A percentile compares a stretch with the other conserved stretches of the same genome.
phyloP scores from a whole-genome alignment of 202 grass and related monocot species.

The Carex arenaria region DNA sequence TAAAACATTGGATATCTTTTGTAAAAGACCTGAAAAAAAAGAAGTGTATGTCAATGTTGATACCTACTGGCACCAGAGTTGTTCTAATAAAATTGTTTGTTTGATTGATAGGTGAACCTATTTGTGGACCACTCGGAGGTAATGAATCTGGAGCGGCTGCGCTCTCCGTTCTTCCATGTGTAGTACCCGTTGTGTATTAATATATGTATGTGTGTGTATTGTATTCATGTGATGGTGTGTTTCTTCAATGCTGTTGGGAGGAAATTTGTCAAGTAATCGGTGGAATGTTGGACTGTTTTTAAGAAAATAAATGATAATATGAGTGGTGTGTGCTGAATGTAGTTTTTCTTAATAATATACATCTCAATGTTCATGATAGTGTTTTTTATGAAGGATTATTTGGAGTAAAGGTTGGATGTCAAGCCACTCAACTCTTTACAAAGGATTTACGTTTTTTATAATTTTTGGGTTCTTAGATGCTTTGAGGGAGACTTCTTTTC shows the following conservation, averaged over 20 bases:
- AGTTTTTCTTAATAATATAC: too few relatives aligned
- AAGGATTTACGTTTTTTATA: too few relatives aligned
- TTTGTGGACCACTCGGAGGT: slow-evolving; percentile 71
- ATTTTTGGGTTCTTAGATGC: too few relatives aligned
- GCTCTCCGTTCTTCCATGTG: slow-evolving; percentile 56
- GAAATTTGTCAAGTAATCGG: background rate
- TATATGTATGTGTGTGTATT: background rate
- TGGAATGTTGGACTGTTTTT: background rate
- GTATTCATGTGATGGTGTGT: background rate
- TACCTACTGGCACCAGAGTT: background rate
- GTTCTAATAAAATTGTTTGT: background rate
- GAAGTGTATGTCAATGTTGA: background rate
- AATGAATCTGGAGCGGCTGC: slow-evolving; percentile 76
- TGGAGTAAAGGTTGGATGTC: too few relatives aligned
- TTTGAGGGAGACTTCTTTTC: too few relatives aligned
- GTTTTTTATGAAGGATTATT: too few relatives aligned
- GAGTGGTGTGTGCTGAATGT: background rate
- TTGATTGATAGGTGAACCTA: slow-evolving; percentile 60
- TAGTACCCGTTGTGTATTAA: slow-evolving; percentile 11
- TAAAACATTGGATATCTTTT: background rate
- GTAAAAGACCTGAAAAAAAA: background rate
- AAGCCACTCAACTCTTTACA: too few relatives aligned
- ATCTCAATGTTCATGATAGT: too few relatives aligned
- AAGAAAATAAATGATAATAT: background rate
- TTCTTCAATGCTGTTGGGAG: background rate